Percentiles rank a stretch among this genome's conserved stretches.
phyloP scores from a whole-genome alignment of 78 protist genomes.

The Ministeria vibrans region DNA sequence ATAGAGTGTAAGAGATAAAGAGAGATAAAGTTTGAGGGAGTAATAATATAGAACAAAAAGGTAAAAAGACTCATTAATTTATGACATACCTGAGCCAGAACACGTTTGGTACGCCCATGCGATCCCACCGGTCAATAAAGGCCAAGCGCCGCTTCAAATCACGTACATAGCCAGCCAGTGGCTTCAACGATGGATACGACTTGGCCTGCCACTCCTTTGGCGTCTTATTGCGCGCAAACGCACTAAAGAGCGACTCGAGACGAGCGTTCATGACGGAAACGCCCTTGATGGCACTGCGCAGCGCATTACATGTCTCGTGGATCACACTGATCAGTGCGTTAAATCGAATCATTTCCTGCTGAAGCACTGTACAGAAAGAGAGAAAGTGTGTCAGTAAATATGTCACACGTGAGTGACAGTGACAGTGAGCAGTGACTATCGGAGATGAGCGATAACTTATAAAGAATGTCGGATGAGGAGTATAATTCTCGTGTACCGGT shows the following conservation, averaged over 20 bases:
- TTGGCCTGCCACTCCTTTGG: conserved; percentile 38
- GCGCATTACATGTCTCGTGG: conserved; percentile 26
- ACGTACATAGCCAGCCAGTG: conserved; percentile 61
- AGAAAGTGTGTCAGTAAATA: background rate
- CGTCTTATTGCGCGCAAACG: conserved; percentile 48
- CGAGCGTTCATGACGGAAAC: conserved; percentile 60
- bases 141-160: conserved; percentile 60
- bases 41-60: no score
- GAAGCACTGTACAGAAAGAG: conserved; percentile 53
- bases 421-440: background rate
- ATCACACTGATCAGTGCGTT: conserved; percentile 53
- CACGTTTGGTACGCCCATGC: conserved; percentile 45
- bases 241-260: conserved; percentile 47
- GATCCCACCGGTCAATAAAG: conserved; percentile 44
- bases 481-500: no score
- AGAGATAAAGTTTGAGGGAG: no score
- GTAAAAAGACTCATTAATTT: no score
- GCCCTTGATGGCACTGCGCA: conserved; percentile 71
- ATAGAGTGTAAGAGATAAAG: no score
- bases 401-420: background rate
- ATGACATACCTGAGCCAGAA: conserved; percentile 72
- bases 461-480: background rate
- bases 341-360: conserved; percentile 74
- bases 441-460: background rate
- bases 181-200: conserved; percentile 76